Base-by-base conservation (phyloP, 345 rosid species). In the Euphorbia lathyris region DNA sequence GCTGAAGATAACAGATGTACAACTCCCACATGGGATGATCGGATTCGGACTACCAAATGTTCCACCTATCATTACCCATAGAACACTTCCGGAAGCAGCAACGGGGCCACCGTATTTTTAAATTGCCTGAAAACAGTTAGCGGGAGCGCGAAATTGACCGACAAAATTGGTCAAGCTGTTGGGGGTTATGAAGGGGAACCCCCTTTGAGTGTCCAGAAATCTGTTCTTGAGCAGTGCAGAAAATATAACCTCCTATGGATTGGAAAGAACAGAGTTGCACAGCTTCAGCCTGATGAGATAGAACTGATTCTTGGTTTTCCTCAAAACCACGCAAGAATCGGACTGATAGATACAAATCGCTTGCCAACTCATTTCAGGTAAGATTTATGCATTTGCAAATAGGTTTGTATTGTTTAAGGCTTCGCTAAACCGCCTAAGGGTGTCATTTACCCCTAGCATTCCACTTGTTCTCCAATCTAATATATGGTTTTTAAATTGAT, bases 181-280 rank as follows among this genome's bases (percentile, higher is more conserved):
- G 93, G 87, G n/a, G n/a, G n/a, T n/a, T n/a, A n/a, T n/a, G n/a
- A n/a, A n/a, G n/a, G n/a, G n/a, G n/a, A n/a, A n/a, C 97, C 97
- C 8, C 87, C 93, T 10, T n/a, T 20, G 20, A 22, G n/a, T 9
- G 77, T 84, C 42, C 92, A 85, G 53, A 87, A 68, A 63, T 85
- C 20, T 58, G 92, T 94, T 25, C 70, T 91, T 7, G 81, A 91
- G 1, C 81, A 91, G 60, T 87, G 96, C 74, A 78, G 86, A 19
- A 94, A 78, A 71, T 94, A 97, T 97, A 94, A 94, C 50, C 77
- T 94, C 10, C 93, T 94, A 0, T 94, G 97, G 98, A 96, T 94
- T 53, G 98, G 98, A 23, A 80, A 82, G 78, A 88, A 91, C 63
- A 94, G 88, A 75, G 74, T 84, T 6, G 98, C 97, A n/a, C 91